Base-by-base conservation (phyloP, 2,329 filamentous ascomycete genomes). In the Colletotrichum spinosum region DNA sequence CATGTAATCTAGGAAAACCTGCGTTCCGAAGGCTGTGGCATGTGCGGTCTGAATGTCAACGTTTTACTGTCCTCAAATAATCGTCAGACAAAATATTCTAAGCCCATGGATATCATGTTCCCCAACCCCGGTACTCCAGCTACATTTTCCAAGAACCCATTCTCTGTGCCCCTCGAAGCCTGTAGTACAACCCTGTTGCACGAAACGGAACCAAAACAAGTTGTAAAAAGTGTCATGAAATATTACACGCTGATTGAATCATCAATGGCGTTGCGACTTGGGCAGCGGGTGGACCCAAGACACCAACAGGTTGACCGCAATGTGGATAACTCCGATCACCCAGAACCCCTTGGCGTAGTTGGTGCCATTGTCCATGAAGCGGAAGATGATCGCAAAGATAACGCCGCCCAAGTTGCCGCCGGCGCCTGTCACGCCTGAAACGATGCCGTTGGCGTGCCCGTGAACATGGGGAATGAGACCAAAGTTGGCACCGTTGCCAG, bases 401-500 rank as follows among this genome's bases (percentile, higher is more conserved):
- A 97, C 88, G 11, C 94, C 94, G 4, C 94, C 94, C 9, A 97
- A 77, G 72, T 97, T 97, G 1, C 94, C 94, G 8, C 86, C 83
- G 0, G 91, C 93, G 9, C 94, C 94, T 0, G 93, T 90, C 41
- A 92, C 81, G 11, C 94, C 94, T 1, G 90, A 92, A 7, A 97
- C 85, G 60, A 86, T 75, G 12, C 93, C 94, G 76, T 97, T 97
- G 66, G 93, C 92, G 67, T 85, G 86, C 1, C 93, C 92, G 77
- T 94, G 91, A 1, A 97, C 90, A 74, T 97, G 94, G 4, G 94
- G 93, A 33, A 97, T 90, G 6, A 97, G 84, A 0, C 92, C 88
- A 77, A 96, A 97, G 79, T 92, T 96, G 45, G 92, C 89, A 0
- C 94, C 94, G 74, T 97, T 97, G 46, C 89, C 90, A 2, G 91